Conservation (phyloP, 495 filamentous ascomycete genomes). For the Mycothermus thermophilus region DNA sequence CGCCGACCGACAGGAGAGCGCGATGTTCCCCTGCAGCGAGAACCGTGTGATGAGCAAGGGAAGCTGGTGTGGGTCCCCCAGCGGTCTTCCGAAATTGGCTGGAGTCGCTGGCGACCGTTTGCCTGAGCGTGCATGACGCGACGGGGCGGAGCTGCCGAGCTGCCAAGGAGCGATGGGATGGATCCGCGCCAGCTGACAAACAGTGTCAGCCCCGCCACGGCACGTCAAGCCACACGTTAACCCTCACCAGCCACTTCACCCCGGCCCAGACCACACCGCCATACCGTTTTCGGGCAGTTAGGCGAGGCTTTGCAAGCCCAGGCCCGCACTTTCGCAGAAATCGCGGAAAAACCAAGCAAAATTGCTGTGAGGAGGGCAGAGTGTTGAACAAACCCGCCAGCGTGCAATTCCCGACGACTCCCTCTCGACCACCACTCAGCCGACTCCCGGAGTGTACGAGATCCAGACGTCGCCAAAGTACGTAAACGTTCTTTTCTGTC, state of each 20-base stretch:
- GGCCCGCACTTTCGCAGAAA: conserved; percentile 23
- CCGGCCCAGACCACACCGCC: too few species aligned
- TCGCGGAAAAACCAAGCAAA: conserved; percentile 22
- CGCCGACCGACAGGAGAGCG: too few species aligned
- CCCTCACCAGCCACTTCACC: too few species aligned
- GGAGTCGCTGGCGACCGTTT: conserved; percentile 2
- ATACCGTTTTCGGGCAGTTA: conserved; percentile 17
- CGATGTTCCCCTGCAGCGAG: conserved; percentile 3
- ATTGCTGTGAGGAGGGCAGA: conserved; percentile 19
- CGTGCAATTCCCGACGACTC: too few species aligned
- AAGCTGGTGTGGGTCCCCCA: conserved; percentile 3
- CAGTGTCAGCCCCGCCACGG: conserved; percentile 4
- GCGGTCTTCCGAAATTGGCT: conserved; percentile 4
- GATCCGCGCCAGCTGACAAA: conserved; percentile 1
- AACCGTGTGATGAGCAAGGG: conserved; percentile 5
- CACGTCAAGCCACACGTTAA: too few species aligned
- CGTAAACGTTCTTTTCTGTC: conserved; percentile 9
- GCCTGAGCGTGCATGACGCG: not conserved
- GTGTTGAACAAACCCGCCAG: too few species aligned
- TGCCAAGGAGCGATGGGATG: too few species aligned
- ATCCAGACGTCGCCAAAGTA: conserved; percentile 21
- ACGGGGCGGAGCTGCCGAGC: too few species aligned
- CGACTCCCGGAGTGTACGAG: conserved; percentile 20
- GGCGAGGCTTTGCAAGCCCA: conserved; percentile 18
- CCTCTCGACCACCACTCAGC: conserved; percentile 14